A percentile compares a stretch with the other conserved stretches of the same genome.
Evolutionary conservation across 2,329 filamentous ascomycete species (phyloP).

Genomic region (Diplodia scrobiculata): DNA sequence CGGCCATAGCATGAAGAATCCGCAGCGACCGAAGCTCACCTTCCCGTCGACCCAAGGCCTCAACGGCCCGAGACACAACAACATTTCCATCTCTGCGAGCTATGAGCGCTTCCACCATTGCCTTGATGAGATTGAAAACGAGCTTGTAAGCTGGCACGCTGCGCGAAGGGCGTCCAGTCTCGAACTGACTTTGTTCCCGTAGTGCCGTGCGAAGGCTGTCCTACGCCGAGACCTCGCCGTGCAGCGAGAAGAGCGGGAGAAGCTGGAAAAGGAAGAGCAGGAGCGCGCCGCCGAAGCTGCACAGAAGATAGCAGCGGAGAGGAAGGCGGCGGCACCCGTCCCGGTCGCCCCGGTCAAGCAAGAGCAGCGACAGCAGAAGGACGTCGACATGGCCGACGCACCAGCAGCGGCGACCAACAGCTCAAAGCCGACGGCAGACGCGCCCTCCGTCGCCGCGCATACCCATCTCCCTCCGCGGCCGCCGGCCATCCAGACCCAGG

Average conservation of each 20-base stretch:
- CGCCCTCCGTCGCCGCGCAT: conserved; percentile 20
- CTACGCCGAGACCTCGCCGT: conserved; percentile 44
- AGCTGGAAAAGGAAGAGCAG: conserved; percentile 41
- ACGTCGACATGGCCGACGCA: conserved; percentile 26
- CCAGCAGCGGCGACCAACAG: conserved; percentile 6
- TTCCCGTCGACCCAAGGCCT: conserved; percentile 51
- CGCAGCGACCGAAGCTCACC: conserved; percentile 26
- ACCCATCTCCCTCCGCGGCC: conserved; percentile 20
- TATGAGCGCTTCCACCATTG: conserved; percentile 52
- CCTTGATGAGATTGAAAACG: conserved; percentile 55
- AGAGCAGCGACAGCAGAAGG: conserved; percentile 21
- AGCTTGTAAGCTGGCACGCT: conserved; percentile 43
- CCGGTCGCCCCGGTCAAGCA: not conserved
- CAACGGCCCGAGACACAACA: conserved; percentile 45
- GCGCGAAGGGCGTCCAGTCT: not conserved
- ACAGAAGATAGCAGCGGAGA: not conserved
- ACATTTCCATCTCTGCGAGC: conserved; percentile 48
- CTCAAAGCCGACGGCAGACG: conserved; percentile 3
- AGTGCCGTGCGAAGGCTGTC: conserved; percentile 40
- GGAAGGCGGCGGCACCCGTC: not conserved
- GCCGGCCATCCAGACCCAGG: conserved; percentile 32
- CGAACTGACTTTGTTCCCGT: not conserved
- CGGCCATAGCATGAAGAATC: conserved; percentile 28
- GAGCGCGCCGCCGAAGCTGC: conserved; percentile 29
- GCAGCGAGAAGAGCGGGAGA: conserved; percentile 41